Conservation (phyloP, 306 rosid species). For the Cyamopsis tetragonoloba region DNA sequence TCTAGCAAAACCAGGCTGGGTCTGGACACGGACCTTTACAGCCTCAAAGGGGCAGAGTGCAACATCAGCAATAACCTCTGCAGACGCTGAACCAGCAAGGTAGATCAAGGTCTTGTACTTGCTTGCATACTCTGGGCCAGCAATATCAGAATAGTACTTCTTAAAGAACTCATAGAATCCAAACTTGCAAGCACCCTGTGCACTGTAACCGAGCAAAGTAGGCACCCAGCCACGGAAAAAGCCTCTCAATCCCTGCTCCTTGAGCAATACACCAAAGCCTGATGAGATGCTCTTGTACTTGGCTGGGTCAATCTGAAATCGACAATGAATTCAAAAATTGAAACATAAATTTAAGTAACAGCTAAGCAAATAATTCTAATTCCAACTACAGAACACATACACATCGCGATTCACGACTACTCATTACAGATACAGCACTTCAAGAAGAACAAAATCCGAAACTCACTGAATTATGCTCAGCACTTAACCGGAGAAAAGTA, state of each 20-base stretch:
- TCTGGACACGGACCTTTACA: constrained; percentile 94
- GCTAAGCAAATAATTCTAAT: background rate
- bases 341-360: background rate
- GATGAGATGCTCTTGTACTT: constrained; percentile 85
- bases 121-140: constrained; percentile 90
- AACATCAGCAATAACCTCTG: constrained; percentile 91
- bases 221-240: constrained; percentile 99
- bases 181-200: constrained; percentile 97
- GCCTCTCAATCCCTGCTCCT: constrained; percentile 91
- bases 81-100: constrained; percentile 99
- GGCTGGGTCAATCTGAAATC: constrained; percentile 78
- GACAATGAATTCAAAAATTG: constrained; percentile 3
- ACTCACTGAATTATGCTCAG: background rate
- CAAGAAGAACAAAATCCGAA: background rate
- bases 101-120: constrained; percentile 97
- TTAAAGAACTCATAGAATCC: constrained; percentile 95
- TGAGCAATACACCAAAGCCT: constrained; percentile 83
- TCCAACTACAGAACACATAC: background rate
- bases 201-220: constrained; percentile 94
- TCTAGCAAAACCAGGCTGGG: constrained; percentile 95
- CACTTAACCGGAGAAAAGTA: background rate
- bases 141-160: constrained; percentile 92
- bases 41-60: constrained; percentile 98
- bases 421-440: background rate
- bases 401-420: background rate